phyloP scores from a whole-genome alignment of 2,329 filamentous ascomycete species.

The Thielaviopsis populi region DNA sequence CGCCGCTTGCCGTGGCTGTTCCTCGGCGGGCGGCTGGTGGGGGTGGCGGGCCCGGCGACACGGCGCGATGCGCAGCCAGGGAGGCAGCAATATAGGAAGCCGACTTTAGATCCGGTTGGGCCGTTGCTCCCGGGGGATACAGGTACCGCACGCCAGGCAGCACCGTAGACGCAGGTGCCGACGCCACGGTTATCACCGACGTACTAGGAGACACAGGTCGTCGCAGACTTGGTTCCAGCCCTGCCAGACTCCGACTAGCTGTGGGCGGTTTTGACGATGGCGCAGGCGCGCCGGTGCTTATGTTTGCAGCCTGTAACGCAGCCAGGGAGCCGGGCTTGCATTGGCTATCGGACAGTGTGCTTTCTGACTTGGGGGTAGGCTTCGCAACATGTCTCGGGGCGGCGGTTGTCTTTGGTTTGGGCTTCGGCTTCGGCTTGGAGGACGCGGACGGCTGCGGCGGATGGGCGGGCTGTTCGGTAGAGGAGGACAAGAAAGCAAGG shows the following conservation, averaged over 20 bases:
- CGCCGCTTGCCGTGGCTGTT: background rate
- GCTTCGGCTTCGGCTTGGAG: slow-evolving; percentile 1
- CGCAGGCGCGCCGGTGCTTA: background rate
- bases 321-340: slow-evolving; percentile 2
- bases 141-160: slow-evolving; percentile 5
- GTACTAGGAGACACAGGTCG: slow-evolving; percentile 1
- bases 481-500: background rate
- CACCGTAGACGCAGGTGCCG: background rate
- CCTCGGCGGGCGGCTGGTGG: background rate
- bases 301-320: slow-evolving; percentile 4
- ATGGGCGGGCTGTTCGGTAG: background rate
- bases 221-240: background rate
- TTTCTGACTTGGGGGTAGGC: background rate
- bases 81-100: slow-evolving; percentile 34
- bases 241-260: background rate
- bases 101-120: slow-evolving; percentile 2
- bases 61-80: slow-evolving; percentile 30
- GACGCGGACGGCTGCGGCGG: background rate
- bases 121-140: slow-evolving; percentile 5
- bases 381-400: background rate
- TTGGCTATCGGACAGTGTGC: background rate
- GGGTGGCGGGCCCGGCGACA: slow-evolving; percentile 2
- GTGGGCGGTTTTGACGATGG: background rate
- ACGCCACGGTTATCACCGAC: slow-evolving; percentile 2
- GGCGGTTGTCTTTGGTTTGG: background rate